These are phyloP conservation scores for Ceriops zippeliana DNA, from an alignment of 345 rosid species.

Conservation along the genomic window DNA sequence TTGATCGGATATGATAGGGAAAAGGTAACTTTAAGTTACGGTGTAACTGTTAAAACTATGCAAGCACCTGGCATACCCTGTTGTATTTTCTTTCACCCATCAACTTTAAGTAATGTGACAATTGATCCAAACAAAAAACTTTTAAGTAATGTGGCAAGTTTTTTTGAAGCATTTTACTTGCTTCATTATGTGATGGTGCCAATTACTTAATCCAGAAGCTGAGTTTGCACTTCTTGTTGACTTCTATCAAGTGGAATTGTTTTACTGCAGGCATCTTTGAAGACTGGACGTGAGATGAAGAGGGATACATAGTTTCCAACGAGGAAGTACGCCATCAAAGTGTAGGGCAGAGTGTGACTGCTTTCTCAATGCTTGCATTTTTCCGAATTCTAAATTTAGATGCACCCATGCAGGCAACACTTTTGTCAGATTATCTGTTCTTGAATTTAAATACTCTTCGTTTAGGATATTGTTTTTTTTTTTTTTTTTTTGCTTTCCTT, in stretches of 20 bases:
- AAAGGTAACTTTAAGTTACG: too few species aligned
- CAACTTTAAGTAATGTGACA: too few species aligned
- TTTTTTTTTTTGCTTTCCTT: not conserved
- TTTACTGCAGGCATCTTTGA: conserved; percentile 19
- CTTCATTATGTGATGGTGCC: not conserved
- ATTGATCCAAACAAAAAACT: too few species aligned
- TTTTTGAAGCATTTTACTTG: too few species aligned
- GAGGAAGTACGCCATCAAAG: conserved; percentile 30
- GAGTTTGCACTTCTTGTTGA: not conserved
- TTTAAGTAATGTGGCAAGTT: too few species aligned
- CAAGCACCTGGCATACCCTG: too few species aligned
- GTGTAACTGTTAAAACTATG: too few species aligned
- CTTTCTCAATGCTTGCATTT: not conserved
- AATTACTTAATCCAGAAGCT: not conserved
- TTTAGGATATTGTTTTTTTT: not conserved
- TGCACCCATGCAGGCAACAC: not conserved
- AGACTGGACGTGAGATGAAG: conserved; percentile 30
- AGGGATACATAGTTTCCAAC: conserved; percentile 29
- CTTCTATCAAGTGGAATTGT: not conserved
- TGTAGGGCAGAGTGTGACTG: not conserved
- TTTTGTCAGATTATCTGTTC: not conserved
- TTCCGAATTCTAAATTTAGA: not conserved
- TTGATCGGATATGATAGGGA: too few species aligned
- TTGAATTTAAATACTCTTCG: not conserved
- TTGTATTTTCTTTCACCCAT: too few species aligned